phyloP scores from a whole-genome alignment of 208 protist species.

The Acanthamoeba lenticulata region DNA sequence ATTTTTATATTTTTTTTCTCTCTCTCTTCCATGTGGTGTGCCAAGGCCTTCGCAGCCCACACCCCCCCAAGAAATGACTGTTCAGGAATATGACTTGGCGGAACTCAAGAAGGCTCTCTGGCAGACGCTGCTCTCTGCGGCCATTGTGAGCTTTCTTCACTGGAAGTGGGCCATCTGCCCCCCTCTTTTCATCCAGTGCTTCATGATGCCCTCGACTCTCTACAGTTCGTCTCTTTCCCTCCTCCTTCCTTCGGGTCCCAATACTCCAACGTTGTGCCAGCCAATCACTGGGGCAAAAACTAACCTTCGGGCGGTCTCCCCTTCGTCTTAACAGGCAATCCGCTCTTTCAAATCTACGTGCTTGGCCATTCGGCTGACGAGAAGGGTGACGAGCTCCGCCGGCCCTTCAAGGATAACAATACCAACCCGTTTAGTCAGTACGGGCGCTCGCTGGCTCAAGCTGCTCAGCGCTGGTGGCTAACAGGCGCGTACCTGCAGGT shows the following conservation, averaged over 20 bases:
- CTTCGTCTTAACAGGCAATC: neutral
- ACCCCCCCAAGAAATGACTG: neutral
- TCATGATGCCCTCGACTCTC: neutral
- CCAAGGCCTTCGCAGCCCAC: neutral
- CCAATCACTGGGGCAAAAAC: neutral
- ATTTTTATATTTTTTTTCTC: too few species aligned
- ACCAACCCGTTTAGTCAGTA: neutral
- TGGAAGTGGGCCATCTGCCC: constrained; percentile 40
- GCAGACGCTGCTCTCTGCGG: neutral
- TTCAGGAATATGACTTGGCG: neutral
- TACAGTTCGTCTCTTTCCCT: neutral
- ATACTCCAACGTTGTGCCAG: neutral
- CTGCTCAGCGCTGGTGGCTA: neutral
- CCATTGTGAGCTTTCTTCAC: constrained; percentile 4
- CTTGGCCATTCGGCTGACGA: neutral
- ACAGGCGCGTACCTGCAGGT: neutral
- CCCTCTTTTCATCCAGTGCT: constrained; percentile 27
- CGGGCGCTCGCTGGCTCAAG: neutral
- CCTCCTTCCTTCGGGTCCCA: neutral
- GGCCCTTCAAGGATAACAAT: neutral
- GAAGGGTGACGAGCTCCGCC: neutral
- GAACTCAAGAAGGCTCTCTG: neutral
- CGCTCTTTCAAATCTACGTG: neutral
- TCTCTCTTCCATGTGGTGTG: neutral
- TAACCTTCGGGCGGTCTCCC: too few species aligned